Evolutionary conservation across 345 rosid genomes (phyloP).

Genomic region (Aquilaria sinensis): DNA sequence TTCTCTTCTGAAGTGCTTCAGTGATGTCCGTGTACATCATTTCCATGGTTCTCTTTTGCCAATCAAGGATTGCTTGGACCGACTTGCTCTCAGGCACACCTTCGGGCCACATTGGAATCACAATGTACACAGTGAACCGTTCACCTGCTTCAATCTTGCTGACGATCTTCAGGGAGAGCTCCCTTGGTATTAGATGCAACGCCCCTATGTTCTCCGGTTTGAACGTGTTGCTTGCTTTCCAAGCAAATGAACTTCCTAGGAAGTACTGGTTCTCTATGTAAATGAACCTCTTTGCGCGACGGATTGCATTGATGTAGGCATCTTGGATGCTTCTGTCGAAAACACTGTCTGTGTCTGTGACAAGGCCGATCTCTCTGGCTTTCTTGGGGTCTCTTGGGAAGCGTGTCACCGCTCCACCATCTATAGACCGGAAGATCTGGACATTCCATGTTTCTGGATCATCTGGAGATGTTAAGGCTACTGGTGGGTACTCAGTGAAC

Average conservation of each 20-base stretch:
- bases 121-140: slow-evolving; percentile 11
- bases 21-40: slow-evolving; percentile 10
- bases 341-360: slow-evolving; percentile 1
- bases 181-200: slow-evolving; percentile 11
- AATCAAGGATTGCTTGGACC: slow-evolving; percentile 13
- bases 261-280: slow-evolving; percentile 14
- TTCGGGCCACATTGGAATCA: slow-evolving; percentile 19
- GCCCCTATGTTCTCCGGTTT: slow-evolving; percentile 9
- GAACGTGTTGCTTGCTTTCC: slow-evolving; percentile 1
- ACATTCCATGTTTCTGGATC: slow-evolving; percentile 14
- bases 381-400: background rate
- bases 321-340: slow-evolving; percentile 18
- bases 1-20: slow-evolving; percentile 6
- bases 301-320: slow-evolving; percentile 12
- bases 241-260: slow-evolving; percentile 15
- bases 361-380: background rate
- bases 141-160: slow-evolving; percentile 14
- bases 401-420: slow-evolving; percentile 8
- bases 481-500: background rate
- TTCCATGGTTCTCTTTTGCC: slow-evolving; percentile 16
- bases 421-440: slow-evolving; percentile 17
- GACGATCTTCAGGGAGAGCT: slow-evolving; percentile 12
- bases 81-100: slow-evolving; percentile 12
- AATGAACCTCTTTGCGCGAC: slow-evolving; percentile 10
- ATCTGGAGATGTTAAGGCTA: background rate